phyloP scores from a whole-genome alignment of 306 rosid species.

The Dryas drummondii region DNA sequence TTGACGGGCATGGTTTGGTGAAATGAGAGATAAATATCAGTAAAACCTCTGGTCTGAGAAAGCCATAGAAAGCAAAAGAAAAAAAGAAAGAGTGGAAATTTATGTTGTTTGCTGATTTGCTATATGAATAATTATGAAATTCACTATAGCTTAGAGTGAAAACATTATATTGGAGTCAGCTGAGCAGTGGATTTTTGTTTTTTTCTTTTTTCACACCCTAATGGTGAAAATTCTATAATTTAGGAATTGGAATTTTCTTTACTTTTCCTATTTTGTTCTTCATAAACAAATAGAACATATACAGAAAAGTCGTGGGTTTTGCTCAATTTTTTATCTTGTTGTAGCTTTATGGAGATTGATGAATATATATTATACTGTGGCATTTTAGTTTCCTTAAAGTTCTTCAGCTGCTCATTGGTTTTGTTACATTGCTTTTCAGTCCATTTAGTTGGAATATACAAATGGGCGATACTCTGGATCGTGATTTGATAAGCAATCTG shows the following conservation, averaged over 20 bases:
- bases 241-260: background rate
- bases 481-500: constrained; percentile 73
- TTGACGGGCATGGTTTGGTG: background rate
- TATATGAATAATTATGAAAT: background rate
- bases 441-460: constrained; percentile 18
- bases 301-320: background rate
- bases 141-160: background rate
- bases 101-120: background rate
- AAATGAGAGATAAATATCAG: background rate
- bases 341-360: constrained; percentile 1
- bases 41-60: background rate
- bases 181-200: background rate
- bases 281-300: background rate
- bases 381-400: background rate
- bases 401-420: constrained; percentile 20
- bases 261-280: background rate
- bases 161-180: background rate
- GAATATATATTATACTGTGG: background rate
- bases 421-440: constrained; percentile 12
- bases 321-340: constrained; percentile 1
- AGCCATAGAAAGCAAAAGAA: background rate
- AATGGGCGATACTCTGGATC: constrained; percentile 55
- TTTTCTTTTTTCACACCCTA: background rate
- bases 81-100: no score
- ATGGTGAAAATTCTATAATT: background rate